A percentile compares a stretch with the other conserved stretches of the same genome.
Conservation (phyloP, 2,329 filamentous ascomycete genomes). For the Pyrenophora graminea region DNA sequence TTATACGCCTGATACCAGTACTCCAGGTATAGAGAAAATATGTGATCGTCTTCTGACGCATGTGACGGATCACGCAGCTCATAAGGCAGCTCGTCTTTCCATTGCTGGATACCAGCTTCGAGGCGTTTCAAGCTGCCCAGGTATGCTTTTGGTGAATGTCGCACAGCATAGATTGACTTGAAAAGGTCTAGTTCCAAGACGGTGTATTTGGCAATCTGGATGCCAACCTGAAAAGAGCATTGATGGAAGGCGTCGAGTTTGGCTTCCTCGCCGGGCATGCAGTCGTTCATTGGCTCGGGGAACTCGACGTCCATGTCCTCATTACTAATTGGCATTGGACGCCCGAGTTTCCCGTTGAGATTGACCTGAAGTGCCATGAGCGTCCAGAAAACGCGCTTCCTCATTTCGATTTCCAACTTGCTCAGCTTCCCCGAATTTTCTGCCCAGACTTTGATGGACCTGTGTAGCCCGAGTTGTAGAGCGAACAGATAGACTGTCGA, state of each 20-base stretch:
- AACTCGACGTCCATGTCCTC: constrained; percentile 81
- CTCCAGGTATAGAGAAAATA: constrained; percentile 56
- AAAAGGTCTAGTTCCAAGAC: constrained; percentile 75
- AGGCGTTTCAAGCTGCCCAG: constrained; percentile 65
- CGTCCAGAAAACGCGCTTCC: constrained; percentile 78
- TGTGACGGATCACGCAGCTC: constrained; percentile 58
- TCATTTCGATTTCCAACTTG: constrained; percentile 71
- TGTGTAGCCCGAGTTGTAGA: constrained; percentile 75
- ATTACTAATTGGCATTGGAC: constrained; percentile 73
- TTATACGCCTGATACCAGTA: constrained; percentile 56
- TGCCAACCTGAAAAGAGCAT: constrained; percentile 69
- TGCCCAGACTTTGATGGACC: constrained; percentile 66
- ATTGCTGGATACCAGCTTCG: constrained; percentile 66
- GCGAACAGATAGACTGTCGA: constrained; percentile 69
- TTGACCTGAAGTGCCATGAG: constrained; percentile 68
- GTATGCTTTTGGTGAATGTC: constrained; percentile 66
- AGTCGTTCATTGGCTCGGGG: constrained; percentile 72
- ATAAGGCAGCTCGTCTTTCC: constrained; percentile 66
- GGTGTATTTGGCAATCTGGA: constrained; percentile 67
- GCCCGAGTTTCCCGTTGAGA: constrained; percentile 75
- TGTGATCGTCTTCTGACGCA: constrained; percentile 53
- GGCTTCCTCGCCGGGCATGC: constrained; percentile 64
- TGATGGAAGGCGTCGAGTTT: constrained; percentile 51
- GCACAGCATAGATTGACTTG: constrained; percentile 73
- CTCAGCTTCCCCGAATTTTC: constrained; percentile 50